These are phyloP conservation scores for Candida chauliodis DNA, from an alignment of 805 yeast species.

Conservation along the genomic window DNA sequence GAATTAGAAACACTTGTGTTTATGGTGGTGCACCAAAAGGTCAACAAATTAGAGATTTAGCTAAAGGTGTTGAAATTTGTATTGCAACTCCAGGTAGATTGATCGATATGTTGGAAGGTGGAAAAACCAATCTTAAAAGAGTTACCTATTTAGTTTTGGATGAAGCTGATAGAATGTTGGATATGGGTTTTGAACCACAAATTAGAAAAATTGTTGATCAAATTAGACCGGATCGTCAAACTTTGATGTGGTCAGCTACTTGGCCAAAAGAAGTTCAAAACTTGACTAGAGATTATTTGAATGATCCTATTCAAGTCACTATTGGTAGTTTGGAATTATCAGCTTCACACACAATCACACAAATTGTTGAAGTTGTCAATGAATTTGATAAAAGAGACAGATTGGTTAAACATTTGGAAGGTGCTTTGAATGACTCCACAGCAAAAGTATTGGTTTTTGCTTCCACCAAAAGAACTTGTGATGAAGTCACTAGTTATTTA, in stretches of 20 bases:
- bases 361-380: constrained; percentile 83
- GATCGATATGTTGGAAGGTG: constrained; percentile 93
- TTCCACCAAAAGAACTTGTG: constrained; percentile 98
- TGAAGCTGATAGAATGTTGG: constrained; percentile 99
- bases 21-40: constrained; percentile 99
- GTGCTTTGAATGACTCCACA: constrained; percentile 65
- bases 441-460: constrained; percentile 86
- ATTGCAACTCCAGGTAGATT: constrained; percentile 99
- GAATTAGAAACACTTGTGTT: constrained; percentile 94
- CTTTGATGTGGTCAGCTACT: constrained; percentile 99
- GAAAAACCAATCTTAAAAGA: constrained; percentile 91
- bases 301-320: constrained; percentile 93
- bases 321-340: constrained; percentile 93
- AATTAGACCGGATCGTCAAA: constrained; percentile 99
- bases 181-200: constrained; percentile 99
- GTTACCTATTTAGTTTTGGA: constrained; percentile 96
- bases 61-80: constrained; percentile 91
- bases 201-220: constrained; percentile 96
- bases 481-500: constrained; percentile 84
- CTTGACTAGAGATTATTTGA: constrained; percentile 85
- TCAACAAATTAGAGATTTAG: constrained; percentile 92
- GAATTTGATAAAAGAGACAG: constrained; percentile 95
- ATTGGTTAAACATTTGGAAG: constrained; percentile 75
- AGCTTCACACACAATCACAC: constrained; percentile 95
- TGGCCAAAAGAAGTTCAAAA: constrained; percentile 99